Evolutionary conservation across 495 filamentous ascomycete genomes (phyloP), one percentile per base, ranked within the genome.

Genomic region (Penicillium cataractarum): DNA sequence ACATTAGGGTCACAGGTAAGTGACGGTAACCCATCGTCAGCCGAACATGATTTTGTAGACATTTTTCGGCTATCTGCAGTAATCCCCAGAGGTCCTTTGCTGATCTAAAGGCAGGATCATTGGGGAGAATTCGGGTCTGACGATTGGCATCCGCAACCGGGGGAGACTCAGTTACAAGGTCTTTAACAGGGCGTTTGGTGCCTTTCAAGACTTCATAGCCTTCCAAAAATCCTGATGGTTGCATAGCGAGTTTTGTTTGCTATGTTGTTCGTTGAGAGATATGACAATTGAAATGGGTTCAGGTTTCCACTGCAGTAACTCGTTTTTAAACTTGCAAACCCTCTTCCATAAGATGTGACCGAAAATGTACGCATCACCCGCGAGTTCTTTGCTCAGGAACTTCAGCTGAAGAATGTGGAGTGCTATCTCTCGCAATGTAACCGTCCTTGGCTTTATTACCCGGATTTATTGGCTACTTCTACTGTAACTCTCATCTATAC

Each of bases 21-120:
- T 57, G 55, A 31, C 32, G 40, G 19, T 27, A 57, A 57, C 35
- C 55, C 13, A 21, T 24, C 24, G 35, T 57, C 27, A 58, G 12
- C 24, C 39, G 40, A 49, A 44, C 22, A 27, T 49, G 56, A 31
- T 58, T 49, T 58, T 27, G 33, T 21, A 58, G 39, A 46, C 39
- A 58, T 42, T 42, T 42, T 42, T 42, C 39, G 39, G 39, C 39
- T 42, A 42, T 42, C 39, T 42, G 39, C 9, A 42, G 9, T 42
- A 42, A 42, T 42, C 39, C 9, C 39, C 39, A 42, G 9, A 42
- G 9, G 3, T 42, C 9, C 39, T 42, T 42, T 42, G 39, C 3
- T 42, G 39, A 42, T 4, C 9, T 42, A 42, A 42, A 42, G 39
- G 39, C 39, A 42, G 39, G 39, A 42, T 42, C 39, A 10, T 10